Percentiles rank a stretch among this genome's conserved stretches.
These are phyloP conservation scores for Immersiella caudata DNA, from an alignment of 495 filamentous ascomycete genomes.

Conservation along the genomic window DNA sequence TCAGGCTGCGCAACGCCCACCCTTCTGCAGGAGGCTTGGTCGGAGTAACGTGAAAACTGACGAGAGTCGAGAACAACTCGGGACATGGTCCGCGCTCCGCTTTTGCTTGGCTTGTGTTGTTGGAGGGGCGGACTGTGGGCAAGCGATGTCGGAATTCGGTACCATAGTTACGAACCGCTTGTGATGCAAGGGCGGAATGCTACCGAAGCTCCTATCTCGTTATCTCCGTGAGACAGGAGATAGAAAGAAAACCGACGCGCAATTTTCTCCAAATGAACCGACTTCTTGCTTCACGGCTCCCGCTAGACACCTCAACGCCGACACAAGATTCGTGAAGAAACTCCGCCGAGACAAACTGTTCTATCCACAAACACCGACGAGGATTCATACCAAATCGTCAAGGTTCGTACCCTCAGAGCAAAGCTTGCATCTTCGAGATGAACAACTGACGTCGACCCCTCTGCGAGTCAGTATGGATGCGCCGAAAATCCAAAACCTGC, in stretches of 20 bases:
- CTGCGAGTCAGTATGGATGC: neutral
- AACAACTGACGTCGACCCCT: neutral
- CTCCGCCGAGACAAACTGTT: no score
- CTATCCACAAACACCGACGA: no score
- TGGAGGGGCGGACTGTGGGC: neutral
- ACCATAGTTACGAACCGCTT: neutral
- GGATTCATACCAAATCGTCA: neutral
- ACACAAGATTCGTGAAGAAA: no score
- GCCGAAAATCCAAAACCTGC: neutral
- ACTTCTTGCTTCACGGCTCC: neutral
- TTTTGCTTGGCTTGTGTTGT: neutral
- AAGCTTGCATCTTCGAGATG: neutral
- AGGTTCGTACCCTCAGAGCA: neutral
- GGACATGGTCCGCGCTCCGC: neutral
- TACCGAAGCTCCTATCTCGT: neutral
- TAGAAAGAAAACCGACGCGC: neutral
- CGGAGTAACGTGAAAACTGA: neutral
- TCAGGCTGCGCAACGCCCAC: neutral
- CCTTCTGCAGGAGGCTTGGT: neutral
- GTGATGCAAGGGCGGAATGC: neutral
- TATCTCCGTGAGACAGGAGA: neutral
- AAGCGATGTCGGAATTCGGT: neutral
- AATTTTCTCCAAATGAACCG: neutral
- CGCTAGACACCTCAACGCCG: no score
- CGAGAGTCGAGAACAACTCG: neutral